These are phyloP conservation scores for Gnomoniopsis sp. DNA, from an alignment of 2,329 filamentous ascomycete genomes.

Conservation along the genomic window DNA sequence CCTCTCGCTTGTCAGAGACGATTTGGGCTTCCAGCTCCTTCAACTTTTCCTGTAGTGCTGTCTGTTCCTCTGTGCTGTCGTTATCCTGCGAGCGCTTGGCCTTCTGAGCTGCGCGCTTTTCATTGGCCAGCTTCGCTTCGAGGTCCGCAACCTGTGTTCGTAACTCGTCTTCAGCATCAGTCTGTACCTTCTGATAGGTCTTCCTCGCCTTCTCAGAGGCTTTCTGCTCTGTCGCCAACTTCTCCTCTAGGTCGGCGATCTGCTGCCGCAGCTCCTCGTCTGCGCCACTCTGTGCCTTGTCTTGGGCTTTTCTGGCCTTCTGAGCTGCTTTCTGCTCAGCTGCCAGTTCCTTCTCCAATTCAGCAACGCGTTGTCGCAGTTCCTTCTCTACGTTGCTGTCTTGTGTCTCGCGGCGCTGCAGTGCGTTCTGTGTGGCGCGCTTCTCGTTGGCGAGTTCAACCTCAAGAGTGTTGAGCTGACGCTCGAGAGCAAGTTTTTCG, in stretches of 20 bases:
- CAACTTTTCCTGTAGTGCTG: constrained; percentile 27
- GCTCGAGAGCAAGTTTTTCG: constrained; percentile 77
- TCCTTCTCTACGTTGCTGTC: constrained; percentile 41
- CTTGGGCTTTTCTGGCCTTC: constrained; percentile 23
- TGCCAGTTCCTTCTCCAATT: constrained; percentile 38
- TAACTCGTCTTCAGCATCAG: constrained; percentile 42
- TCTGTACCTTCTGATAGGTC: constrained; percentile 21
- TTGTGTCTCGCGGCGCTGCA: constrained; percentile 21
- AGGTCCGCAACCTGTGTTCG: constrained; percentile 32
- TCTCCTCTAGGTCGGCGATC: constrained; percentile 33
- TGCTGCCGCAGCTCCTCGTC: constrained; percentile 37
- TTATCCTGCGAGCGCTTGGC: constrained; percentile 31
- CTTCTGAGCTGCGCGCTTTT: constrained; percentile 21
- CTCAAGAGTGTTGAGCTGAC: constrained; percentile 72
- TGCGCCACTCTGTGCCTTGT: constrained; percentile 33
- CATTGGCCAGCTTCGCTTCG: constrained; percentile 25
- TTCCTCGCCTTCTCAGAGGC: constrained; percentile 29
- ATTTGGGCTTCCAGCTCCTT: constrained; percentile 40
- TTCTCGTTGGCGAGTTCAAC: constrained; percentile 80
- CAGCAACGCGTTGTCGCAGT: constrained; percentile 32
- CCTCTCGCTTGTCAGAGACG: constrained; percentile 25
- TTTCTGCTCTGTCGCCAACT: constrained; percentile 52
- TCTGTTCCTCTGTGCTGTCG: constrained; percentile 30
- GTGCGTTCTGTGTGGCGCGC: constrained; percentile 30
- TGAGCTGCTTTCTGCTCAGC: constrained; percentile 49